Evolutionary conservation across 2,329 filamentous ascomycete genomes (phyloP).

Genomic region (Fusarium sp.): DNA sequence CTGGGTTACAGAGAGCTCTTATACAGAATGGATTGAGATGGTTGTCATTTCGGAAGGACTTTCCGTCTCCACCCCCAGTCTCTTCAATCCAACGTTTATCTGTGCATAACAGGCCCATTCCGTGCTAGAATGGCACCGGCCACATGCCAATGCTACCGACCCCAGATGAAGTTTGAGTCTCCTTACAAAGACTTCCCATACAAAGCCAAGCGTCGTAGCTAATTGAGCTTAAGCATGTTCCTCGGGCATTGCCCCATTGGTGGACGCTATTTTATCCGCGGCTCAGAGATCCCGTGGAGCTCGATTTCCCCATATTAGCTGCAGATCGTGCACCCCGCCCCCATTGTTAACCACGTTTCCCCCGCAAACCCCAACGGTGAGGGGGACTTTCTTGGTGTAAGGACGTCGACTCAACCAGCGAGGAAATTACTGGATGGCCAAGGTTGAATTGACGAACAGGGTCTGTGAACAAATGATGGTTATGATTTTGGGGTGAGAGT

Average conservation of each 20-base stretch:
- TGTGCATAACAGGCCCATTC: background rate
- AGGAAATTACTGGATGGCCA: background rate
- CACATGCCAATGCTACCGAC: background rate
- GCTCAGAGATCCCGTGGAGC: slow-evolving; percentile 39
- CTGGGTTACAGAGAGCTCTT: slow-evolving; percentile 9
- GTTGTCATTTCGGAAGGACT: slow-evolving; percentile 17
- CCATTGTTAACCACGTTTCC: slow-evolving; percentile 21
- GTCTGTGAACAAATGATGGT: background rate
- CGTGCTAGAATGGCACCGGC: background rate
- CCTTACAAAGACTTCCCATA: background rate
- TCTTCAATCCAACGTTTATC: background rate
- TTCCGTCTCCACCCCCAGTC: slow-evolving; percentile 14
- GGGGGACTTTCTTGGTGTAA: slow-evolving; percentile 1
- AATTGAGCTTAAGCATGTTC: slow-evolving; percentile 28
- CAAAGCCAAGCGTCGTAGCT: background rate
- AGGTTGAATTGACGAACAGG: background rate
- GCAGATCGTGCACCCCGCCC: slow-evolving; percentile 41
- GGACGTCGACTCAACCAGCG: slow-evolving; percentile 17
- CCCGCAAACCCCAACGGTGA: slow-evolving; percentile 35
- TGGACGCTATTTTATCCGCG: slow-evolving; percentile 26
- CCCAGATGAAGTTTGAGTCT: slow-evolving; percentile 4
- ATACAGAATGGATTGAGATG: slow-evolving; percentile 14
- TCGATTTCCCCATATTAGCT: slow-evolving; percentile 40
- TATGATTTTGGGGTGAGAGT: background rate
- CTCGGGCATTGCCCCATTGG: slow-evolving; percentile 1